phyloP scores from a whole-genome alignment of 495 filamentous ascomycete genomes.

The Cetradonia linearis region DNA sequence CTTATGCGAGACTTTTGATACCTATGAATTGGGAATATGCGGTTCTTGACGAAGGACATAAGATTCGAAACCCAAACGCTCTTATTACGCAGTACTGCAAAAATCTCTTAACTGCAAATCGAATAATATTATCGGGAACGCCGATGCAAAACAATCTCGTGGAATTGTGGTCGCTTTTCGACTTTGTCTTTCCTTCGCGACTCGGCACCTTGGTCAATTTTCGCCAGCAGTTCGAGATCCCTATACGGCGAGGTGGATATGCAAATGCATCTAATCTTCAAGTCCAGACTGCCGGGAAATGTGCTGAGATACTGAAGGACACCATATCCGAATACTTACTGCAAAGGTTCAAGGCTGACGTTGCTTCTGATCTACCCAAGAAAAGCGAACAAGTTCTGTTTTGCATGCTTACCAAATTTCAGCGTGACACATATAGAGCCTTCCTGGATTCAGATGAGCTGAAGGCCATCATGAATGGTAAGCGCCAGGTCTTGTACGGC shows the following conservation, averaged over 20 bases:
- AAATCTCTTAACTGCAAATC: slow-evolving; percentile 74
- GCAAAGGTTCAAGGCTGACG: slow-evolving; percentile 89
- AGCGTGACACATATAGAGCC: slow-evolving; percentile 62
- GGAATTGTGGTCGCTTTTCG: slow-evolving; percentile 95
- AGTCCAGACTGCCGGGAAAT: slow-evolving; percentile 81
- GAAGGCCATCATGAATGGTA: slow-evolving; percentile 60
- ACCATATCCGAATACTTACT: slow-evolving; percentile 85
- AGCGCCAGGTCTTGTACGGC: slow-evolving; percentile 70
- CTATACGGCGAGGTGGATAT: slow-evolving; percentile 84
- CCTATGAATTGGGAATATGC: slow-evolving; percentile 84
- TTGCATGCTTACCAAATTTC: slow-evolving; percentile 73
- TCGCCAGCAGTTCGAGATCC: slow-evolving; percentile 79
- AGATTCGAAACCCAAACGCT: slow-evolving; percentile 91
- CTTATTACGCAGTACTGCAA: slow-evolving; percentile 89
- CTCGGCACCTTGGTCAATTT: slow-evolving; percentile 86
- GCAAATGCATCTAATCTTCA: slow-evolving; percentile 87
- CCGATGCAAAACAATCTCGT: slow-evolving; percentile 96
- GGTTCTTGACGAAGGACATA: slow-evolving; percentile 93
- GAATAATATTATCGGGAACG: slow-evolving; percentile 88
- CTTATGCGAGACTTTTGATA: slow-evolving; percentile 68
- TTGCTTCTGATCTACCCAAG: slow-evolving; percentile 82
- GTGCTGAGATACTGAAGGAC: slow-evolving; percentile 82
- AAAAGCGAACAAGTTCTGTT: slow-evolving; percentile 94
- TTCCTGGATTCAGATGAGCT: slow-evolving; percentile 82
- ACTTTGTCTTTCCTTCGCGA: slow-evolving; percentile 93